Evolutionary conservation across 106 monocot species (phyloP), one percentile per base, ranked within the genome.

Genomic region (Platanthera guangdongensis): DNA sequence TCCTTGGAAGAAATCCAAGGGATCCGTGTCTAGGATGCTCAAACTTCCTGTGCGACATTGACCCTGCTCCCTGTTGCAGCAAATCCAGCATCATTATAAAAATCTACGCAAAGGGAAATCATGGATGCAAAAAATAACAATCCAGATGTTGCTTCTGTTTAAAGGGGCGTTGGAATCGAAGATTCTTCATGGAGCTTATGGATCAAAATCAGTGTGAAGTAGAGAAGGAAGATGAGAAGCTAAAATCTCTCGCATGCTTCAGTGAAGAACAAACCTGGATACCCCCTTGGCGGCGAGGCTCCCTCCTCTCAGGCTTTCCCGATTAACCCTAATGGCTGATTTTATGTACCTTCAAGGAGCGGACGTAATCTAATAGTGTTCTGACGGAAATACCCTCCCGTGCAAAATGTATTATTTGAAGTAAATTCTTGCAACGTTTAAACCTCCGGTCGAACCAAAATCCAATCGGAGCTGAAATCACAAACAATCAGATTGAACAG

Each of bases 41-140:
- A 75, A 90, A 90, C 85, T 90, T 90, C 83, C 87, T 74, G 76
- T 90, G 90, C 6, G 90, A 90, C 90, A 90, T 90, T 82, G 65
- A 76, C 16, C 48, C 14, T 25, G 6, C 72, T 62, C 30, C 71
- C 67, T 75, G 67, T 68, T 55, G 67, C 13, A 70, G 47, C n/a
- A 70, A 12, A 16, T 7, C 14, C 1, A 70, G 11, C 6, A 47
- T 70, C n/a, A n/a, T 0, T 48, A 48, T 15, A 28, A 70, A n/a
- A 45, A 8, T 39, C 7, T 1, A 69, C 70, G 47, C 6, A 47
- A 47, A 1, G 11, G 8, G 7, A 70, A 7, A 47, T 70, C 15
- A 7, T 6, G 4, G 47, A 48, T 1, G 6, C 14, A 70, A 48
- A 70, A 6, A 46, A 47, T 15, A 70, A 46, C 16, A 47, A 47